Conservation (phyloP, 352 stramenopile species). For the Globisporangium camurandrum region DNA sequence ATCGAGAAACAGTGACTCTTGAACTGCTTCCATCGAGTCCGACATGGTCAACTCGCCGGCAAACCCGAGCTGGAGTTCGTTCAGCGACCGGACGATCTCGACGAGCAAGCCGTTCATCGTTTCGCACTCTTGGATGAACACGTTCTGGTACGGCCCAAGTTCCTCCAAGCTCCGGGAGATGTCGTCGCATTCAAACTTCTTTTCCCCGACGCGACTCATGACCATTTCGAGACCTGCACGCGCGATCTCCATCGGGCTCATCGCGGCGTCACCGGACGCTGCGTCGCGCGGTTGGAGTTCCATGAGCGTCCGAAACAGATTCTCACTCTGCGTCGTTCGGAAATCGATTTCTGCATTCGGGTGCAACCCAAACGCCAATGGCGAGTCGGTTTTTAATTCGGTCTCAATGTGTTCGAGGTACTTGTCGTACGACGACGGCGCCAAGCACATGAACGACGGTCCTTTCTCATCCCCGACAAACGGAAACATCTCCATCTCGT, state of each 20-base stretch:
- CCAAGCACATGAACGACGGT: conserved; percentile 90
- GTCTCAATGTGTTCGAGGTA: conserved; percentile 97
- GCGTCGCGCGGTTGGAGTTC: conserved; percentile 93
- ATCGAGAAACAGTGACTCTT: conserved; percentile 91
- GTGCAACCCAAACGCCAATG: conserved; percentile 95
- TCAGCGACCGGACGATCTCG: conserved; percentile 95
- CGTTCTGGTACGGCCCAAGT: conserved; percentile 93
- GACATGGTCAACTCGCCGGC: conserved; percentile 97
- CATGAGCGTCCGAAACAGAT: conserved; percentile 93
- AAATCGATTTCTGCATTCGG: conserved; percentile 99
- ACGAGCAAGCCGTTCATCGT: conserved; percentile 94
- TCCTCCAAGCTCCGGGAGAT: conserved; percentile 92
- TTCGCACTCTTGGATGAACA: conserved; percentile 97
- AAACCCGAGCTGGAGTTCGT: conserved; percentile 95
- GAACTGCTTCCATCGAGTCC: conserved; percentile 94
- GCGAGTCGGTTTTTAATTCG: conserved; percentile 94
- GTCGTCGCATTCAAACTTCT: conserved; percentile 97
- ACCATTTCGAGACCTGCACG: conserved; percentile 89
- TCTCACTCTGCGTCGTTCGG: conserved; percentile 94
- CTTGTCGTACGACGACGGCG: conserved; percentile 96
- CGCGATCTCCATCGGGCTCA: conserved; percentile 91
- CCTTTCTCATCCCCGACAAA: conserved; percentile 96
- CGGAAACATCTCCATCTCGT: conserved; percentile 98
- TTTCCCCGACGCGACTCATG: conserved; percentile 93
- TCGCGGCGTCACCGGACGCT: conserved; percentile 73